Base-by-base conservation (phyloP, 768 basidiomycete species). In the Mycena rosella region DNA sequence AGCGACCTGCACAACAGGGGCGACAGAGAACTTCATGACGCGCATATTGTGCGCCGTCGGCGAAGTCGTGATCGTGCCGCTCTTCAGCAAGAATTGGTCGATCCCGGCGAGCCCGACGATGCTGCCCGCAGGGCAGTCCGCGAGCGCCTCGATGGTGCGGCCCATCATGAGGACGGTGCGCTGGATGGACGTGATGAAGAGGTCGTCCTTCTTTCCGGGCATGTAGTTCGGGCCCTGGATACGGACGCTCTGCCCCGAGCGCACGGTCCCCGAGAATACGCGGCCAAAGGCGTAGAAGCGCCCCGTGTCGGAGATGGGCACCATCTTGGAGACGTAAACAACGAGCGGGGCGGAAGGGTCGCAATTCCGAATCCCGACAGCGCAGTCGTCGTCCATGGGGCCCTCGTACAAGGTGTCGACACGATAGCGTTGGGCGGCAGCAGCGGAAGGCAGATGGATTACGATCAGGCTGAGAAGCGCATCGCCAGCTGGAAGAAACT, bases 101-200 rank as follows among this genome's bases (percentile, higher is more conserved):
- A 99, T 94, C 86, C 98, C 98, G 83, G 99, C 96, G 77, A 99
- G 94, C 88, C 98, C 98, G 74, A 95, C 83, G 75, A 99, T 99
- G 88, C 99, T 99, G 76, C 98, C 98, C 68, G 96, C 91, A 44
- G 98, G 98, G 82, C 98, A 99, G 79, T 99, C 97, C 82, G 98
- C 98, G 74, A 99, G 97, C 71, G 98, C 93, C 79, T 99, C 97
- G 76, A 98, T 91, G 80, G 91, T 91, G 81, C 96, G 95, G 81
- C 98, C 98, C 98, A 99, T 99, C 98, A 99, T 99, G 78, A 99
- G 89, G 56, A 99, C 94, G 48, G 98, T 99, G 68, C 98, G 94
- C 85, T 99, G 98, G 74, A 99, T 91, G 53, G 96, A 92, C 87
- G 99, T 99, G 85, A 98, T 79, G 84, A 97, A 98, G 63, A 98